phyloP scores from a whole-genome alignment of 331 rosid genomes.

The Phaseolus coccineus region DNA sequence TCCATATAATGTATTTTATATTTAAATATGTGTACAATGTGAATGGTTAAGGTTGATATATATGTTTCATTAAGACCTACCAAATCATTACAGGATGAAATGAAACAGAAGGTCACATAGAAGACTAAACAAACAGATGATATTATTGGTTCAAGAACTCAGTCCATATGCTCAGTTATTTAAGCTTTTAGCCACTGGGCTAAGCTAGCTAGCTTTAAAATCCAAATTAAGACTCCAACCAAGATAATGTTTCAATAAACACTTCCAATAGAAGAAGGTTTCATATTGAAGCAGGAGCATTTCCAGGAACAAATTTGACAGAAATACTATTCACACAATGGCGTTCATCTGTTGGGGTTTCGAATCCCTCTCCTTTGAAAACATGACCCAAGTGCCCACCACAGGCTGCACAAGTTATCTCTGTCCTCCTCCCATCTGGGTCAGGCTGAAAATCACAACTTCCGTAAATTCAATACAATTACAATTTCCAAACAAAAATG shows the following conservation, averaged over 20 bases:
- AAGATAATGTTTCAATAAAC: not conserved
- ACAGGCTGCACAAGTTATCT: slow-evolving; percentile 91
- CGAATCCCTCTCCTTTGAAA: slow-evolving; percentile 81
- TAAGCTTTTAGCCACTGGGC: not conserved
- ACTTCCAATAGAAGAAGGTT: not conserved
- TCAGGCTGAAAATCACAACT: slow-evolving; percentile 66
- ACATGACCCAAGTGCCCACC: slow-evolving; percentile 92
- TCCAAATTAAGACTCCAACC: not conserved
- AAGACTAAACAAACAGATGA: not conserved
- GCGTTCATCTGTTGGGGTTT: slow-evolving; percentile 85
- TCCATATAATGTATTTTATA: not conserved
- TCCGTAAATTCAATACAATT: slow-evolving; percentile 28
- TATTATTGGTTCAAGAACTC: slow-evolving; percentile 33
- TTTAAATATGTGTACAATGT: not conserved
- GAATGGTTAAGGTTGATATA: not conserved
- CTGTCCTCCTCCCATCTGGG: slow-evolving; percentile 90
- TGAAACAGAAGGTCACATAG: not conserved
- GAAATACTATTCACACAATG: slow-evolving; percentile 94
- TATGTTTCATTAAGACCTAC: not conserved
- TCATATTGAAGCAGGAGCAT: slow-evolving; percentile 40
- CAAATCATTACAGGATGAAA: not conserved
- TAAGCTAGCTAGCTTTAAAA: not conserved
- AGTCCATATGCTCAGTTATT: not conserved
- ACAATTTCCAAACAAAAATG: not conserved
- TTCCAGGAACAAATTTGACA: slow-evolving; percentile 58